phyloP scores from a whole-genome alignment of 2,329 filamentous ascomycete genomes.

The Podosphaera xanthii region DNA sequence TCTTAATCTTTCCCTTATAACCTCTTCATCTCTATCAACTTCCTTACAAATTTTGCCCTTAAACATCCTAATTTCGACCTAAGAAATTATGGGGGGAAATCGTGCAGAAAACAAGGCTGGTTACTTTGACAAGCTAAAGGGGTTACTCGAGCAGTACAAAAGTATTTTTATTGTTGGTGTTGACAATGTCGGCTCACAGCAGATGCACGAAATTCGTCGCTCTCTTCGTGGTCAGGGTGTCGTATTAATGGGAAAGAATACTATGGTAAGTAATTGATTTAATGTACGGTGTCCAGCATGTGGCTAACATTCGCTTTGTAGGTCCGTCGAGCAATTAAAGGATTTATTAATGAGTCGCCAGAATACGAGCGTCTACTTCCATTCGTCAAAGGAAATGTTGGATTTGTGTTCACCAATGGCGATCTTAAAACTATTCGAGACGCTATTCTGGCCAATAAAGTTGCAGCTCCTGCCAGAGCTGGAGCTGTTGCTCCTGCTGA shows the following conservation, averaged over 20 bases:
- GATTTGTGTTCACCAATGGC: constrained; percentile 98
- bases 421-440: constrained; percentile 84
- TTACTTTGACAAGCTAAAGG: constrained; percentile 99
- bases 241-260: constrained; percentile 99
- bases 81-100: constrained; percentile 80
- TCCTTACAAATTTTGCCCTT: constrained; percentile 37
- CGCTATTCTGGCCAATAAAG: constrained; percentile 91
- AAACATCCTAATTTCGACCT: constrained; percentile 93
- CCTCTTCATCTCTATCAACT: background rate
- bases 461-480: constrained; percentile 91
- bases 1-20: background rate
- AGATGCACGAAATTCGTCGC: constrained; percentile 99
- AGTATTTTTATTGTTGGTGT: constrained; percentile 93
- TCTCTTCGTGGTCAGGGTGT: constrained; percentile 78
- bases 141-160: constrained; percentile 85
- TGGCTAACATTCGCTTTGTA: constrained; percentile 16
- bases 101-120: constrained; percentile 79
- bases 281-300: background rate
- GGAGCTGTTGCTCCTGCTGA: constrained; percentile 86
- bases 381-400: constrained; percentile 90
- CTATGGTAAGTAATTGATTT: constrained; percentile 49
- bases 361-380: constrained; percentile 98
- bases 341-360: constrained; percentile 70
- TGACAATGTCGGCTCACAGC: constrained; percentile 99
- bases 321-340: constrained; percentile 93